Percentiles rank a stretch among this genome's conserved stretches.
Conservation (phyloP, 495 filamentous ascomycete species). For the Aspergillus diversus region DNA sequence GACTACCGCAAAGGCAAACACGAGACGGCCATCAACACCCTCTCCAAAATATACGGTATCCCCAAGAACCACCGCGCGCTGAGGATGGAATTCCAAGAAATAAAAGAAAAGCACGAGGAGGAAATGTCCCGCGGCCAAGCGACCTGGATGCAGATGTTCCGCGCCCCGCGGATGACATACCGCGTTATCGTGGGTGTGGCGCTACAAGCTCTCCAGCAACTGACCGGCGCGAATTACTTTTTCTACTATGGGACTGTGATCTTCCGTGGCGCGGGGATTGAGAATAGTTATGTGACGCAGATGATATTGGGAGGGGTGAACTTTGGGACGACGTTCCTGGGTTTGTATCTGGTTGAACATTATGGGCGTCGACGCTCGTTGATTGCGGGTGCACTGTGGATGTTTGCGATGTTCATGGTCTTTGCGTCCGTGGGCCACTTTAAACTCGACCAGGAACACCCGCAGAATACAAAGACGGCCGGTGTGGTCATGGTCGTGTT, state of each 20-base stretch:
- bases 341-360: conserved; percentile 69
- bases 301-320: conserved; percentile 77
- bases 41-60: conserved; percentile 70
- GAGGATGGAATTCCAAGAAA: conserved; percentile 65
- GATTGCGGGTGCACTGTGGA: conserved; percentile 67
- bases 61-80: conserved; percentile 63
- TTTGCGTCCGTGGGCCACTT: conserved; percentile 72
- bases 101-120: conserved; percentile 59
- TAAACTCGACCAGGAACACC: conserved; percentile 52
- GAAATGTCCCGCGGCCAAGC: conserved; percentile 48
- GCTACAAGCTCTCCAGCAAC: conserved; percentile 57
- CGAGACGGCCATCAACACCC: conserved; percentile 64
- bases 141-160: conserved; percentile 55
- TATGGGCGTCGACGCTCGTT: conserved; percentile 69
- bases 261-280: conserved; percentile 68
- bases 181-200: conserved; percentile 66
- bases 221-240: conserved; percentile 60
- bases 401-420: conserved; percentile 70
- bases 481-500: conserved; percentile 56
- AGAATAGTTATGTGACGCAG: conserved; percentile 67
- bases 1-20: conserved; percentile 65
- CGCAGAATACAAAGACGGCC: background rate
- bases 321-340: conserved; percentile 68
- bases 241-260: conserved; percentile 78
- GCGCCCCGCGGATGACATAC: conserved; percentile 67